Conservation (phyloP, 1,139 yeast species). For the Diutina ranongensis region DNA sequence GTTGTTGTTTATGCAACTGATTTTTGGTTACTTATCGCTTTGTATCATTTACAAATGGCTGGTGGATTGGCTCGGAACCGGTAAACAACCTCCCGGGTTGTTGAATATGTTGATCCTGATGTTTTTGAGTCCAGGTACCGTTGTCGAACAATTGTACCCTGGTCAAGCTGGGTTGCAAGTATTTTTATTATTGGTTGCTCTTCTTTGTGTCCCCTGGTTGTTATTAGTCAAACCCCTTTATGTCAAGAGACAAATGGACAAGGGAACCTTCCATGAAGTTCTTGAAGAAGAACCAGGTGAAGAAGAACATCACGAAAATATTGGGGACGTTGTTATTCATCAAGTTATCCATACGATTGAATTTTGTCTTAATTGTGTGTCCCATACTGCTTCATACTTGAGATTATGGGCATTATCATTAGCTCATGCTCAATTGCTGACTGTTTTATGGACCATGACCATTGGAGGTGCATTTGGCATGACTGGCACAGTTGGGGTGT, state of each 20-base stretch:
- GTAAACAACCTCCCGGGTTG: conserved; percentile 80
- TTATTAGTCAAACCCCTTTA: conserved; percentile 79
- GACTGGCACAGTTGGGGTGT: background rate
- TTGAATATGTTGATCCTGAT: conserved; percentile 90
- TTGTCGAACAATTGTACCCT: conserved; percentile 72
- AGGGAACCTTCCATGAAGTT: conserved; percentile 19
- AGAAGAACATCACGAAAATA: conserved; percentile 37
- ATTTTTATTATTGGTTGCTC: conserved; percentile 60
- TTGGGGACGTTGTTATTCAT: conserved; percentile 93
- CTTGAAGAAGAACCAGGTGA: conserved; percentile 20
- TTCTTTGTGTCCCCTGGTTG: conserved; percentile 92
- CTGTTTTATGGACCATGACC: conserved; percentile 1
- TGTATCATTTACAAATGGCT: conserved; percentile 91
- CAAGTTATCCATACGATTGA: conserved; percentile 98
- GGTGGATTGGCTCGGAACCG: conserved; percentile 76
- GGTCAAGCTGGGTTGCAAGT: conserved; percentile 80
- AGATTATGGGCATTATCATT: conserved; percentile 31
- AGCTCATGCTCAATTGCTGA: conserved; percentile 4
- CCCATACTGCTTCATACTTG: conserved; percentile 95
- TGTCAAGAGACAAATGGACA: conserved; percentile 31
- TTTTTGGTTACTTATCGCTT: conserved; percentile 80
- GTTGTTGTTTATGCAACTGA: conserved; percentile 85
- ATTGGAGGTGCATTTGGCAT: conserved; percentile 5
- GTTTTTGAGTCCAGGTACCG: conserved; percentile 88
- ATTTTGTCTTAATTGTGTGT: conserved; percentile 92